Evolutionary conservation across 75 land plant species (phyloP), one percentile per base, ranked within the genome.

Genomic region (Cunninghamia lanceolata): DNA sequence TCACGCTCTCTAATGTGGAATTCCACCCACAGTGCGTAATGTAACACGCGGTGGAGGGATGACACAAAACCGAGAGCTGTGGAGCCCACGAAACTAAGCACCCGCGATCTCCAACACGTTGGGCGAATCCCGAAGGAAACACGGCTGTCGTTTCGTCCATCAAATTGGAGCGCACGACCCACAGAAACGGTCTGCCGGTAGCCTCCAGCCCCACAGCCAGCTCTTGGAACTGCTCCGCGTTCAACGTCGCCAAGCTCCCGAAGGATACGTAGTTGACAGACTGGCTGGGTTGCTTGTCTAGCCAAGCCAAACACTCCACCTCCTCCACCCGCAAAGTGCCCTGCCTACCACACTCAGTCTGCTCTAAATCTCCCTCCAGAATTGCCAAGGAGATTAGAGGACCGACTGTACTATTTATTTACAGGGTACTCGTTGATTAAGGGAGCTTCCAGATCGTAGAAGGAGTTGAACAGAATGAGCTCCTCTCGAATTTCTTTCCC

Each of bases 81-180:
- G 94, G 93, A 19, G 90, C 95, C 96, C 96, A 95, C 0, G 87
- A 74, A 35, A 93, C 93, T 68, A 95, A 25, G 40, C 84, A 91
- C 6, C 90, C 95, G 15, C 86, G 85, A 10, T 82, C 91, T 15
- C 77, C 77, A 5, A 89, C 88, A 15, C 90, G 66, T 1, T 89
- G 88, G 21, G 79, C 28, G 52, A 79, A 91, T 30, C 89, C 93
- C 0, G 56, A 11, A 30, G 91, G 90, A n/a, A 90, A n/a, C 82
- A 40, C 82, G 87, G 84, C 59, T 82, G 71, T 39, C 87, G 28
- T 38, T 80, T 52, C 46, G 16, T 83, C 14, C 78, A 35, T 86
- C 91, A 76, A 10, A 86, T 32, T 39, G 78, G 4, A 43, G 36
- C 91, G 88, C 8, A 82, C 76, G 8, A 87, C 88, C 91, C 89